These are phyloP conservation scores for Kluyveromyces aestuarii DNA, from an alignment of 805 yeast species.

Conservation along the genomic window DNA sequence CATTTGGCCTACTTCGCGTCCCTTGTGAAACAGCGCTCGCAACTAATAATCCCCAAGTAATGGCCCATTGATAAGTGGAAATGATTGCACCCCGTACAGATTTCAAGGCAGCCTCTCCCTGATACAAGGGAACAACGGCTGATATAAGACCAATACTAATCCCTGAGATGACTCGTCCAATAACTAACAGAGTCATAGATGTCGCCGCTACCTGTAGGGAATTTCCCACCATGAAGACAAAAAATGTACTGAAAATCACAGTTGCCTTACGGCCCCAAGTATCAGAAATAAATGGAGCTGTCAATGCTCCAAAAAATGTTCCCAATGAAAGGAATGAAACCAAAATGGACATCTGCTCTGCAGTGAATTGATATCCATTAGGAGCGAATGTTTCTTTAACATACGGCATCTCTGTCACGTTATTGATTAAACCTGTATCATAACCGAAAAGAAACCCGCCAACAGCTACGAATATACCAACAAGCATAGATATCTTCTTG, in stretches of 20 bases:
- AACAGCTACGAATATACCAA: conserved; percentile 77
- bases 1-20: conserved; percentile 42
- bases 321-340: conserved; percentile 79
- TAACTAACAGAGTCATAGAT: conserved; percentile 44
- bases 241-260: conserved; percentile 50
- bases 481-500: conserved; percentile 54
- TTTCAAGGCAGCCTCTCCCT: conserved; percentile 76
- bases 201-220: conserved; percentile 54
- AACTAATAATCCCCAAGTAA: conserved; percentile 74
- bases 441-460: conserved; percentile 88
- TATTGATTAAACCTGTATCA: conserved; percentile 82
- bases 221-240: conserved; percentile 64
- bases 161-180: conserved; percentile 69
- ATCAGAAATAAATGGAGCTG: conserved; percentile 59
- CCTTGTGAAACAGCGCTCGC: conserved; percentile 78
- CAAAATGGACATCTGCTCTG: conserved; percentile 57
- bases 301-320: conserved; percentile 59
- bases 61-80: conserved; percentile 81
- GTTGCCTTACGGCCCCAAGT: conserved; percentile 61
- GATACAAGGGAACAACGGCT: conserved; percentile 74
- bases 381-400: conserved; percentile 50
- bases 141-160: conserved; percentile 69
- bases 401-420: conserved; percentile 65
- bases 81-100: conserved; percentile 76
- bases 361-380: conserved; percentile 38